A percentile compares a stretch with the other conserved stretches of the same genome.
Conservation (phyloP, 352 stramenopile species). For the Globisporangium nunn region DNA sequence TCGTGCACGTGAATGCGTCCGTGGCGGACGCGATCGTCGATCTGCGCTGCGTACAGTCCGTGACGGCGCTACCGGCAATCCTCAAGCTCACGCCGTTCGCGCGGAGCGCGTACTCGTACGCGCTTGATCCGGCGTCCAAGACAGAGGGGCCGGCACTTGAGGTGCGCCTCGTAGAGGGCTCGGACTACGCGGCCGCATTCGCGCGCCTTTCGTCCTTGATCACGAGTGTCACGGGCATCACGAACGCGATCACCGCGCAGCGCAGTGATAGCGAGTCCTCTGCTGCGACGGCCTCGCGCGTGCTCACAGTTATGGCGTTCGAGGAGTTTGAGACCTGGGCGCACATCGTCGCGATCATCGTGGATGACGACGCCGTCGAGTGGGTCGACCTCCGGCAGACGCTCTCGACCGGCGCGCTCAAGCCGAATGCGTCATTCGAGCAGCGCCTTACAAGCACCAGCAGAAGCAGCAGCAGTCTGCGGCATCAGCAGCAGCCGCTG, state of each 20-base stretch:
- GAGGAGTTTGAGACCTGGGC: conserved; percentile 61
- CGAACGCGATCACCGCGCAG: conserved; percentile 30
- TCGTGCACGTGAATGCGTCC: conserved; percentile 42
- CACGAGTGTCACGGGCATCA: conserved; percentile 31
- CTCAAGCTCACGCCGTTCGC: conserved; percentile 73
- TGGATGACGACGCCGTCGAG: conserved; percentile 55
- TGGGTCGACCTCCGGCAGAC: conserved; percentile 59
- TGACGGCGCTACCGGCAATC: conserved; percentile 49
- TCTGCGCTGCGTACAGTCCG: conserved; percentile 40
- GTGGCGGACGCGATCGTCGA: conserved; percentile 37
- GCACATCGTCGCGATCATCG: conserved; percentile 31
- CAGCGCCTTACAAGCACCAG: conserved; percentile 28
- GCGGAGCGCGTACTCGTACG: conserved; percentile 36
- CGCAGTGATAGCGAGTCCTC: conserved; percentile 11
- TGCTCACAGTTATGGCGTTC: conserved; percentile 31
- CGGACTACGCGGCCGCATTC: conserved; percentile 17
- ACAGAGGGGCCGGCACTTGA: conserved; percentile 34
- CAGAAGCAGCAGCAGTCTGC: neutral
- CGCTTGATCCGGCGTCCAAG: conserved; percentile 12
- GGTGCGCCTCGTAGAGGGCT: conserved; percentile 37
- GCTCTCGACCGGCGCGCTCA: conserved; percentile 32
- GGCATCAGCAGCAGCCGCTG: no score
- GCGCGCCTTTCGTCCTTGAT: conserved; percentile 23
- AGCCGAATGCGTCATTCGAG: conserved; percentile 25
- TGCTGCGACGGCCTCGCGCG: conserved; percentile 14